Conservation (phyloP, 495 filamentous ascomycete genomes). For the Apodospora peruviana region DNA sequence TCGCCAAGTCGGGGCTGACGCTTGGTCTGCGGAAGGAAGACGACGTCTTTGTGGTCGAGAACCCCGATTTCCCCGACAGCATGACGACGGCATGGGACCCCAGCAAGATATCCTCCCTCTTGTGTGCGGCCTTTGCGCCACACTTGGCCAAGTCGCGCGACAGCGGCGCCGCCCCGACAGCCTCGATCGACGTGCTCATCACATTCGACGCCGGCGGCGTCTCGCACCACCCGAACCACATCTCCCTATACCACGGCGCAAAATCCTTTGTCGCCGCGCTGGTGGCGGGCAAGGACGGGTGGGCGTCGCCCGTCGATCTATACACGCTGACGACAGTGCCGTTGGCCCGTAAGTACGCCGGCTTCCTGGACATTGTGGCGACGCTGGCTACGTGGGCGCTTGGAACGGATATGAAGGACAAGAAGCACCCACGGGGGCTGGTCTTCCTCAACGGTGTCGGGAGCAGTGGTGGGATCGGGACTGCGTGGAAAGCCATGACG, state of each 20-base stretch:
- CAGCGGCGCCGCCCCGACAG: constrained; percentile 37
- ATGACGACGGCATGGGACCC: constrained; percentile 73
- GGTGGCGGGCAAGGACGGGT: constrained; percentile 58
- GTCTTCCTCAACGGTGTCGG: constrained; percentile 63
- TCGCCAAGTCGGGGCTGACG: constrained; percentile 65
- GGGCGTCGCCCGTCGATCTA: constrained; percentile 66
- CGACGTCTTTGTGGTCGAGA: constrained; percentile 79
- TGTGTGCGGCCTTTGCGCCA: constrained; percentile 65
- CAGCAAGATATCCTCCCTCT: constrained; percentile 59
- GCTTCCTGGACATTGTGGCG: constrained; percentile 63
- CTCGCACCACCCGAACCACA: constrained; percentile 87
- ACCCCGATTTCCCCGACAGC: constrained; percentile 76
- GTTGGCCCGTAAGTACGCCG: constrained; percentile 72
- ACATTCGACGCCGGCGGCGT: constrained; percentile 83
- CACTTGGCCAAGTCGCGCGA: constrained; percentile 37
- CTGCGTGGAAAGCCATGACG: constrained; percentile 80
- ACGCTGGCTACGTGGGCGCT: constrained; percentile 51
- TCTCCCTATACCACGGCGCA: constrained; percentile 77
- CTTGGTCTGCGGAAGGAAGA: constrained; percentile 67
- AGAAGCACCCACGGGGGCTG: constrained; percentile 45
- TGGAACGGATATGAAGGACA: constrained; percentile 29
- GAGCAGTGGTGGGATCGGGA: constrained; percentile 48
- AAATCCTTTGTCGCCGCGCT: constrained; percentile 60
- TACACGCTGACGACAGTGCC: constrained; percentile 74
- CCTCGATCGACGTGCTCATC: constrained; percentile 72